Percentiles rank a stretch among this genome's conserved stretches.
Conservation (phyloP, 2,329 filamentous ascomycete species). For the Fusarium austroafricanum region DNA sequence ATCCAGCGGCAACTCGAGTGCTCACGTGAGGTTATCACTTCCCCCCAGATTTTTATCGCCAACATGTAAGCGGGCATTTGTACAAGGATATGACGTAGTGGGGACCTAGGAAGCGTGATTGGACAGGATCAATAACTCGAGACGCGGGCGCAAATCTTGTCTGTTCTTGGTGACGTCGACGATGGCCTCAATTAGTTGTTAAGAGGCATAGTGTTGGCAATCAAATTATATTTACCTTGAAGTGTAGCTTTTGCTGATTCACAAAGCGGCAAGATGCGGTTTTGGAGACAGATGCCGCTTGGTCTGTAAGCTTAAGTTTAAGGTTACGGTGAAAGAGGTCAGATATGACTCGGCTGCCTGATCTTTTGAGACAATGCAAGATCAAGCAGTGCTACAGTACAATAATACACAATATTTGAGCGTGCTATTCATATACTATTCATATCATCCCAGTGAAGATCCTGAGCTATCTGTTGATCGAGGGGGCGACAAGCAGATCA, state of each 20-base stretch:
- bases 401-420: neutral
- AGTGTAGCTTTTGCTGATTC: neutral
- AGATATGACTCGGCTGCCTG: neutral
- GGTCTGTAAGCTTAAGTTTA: conserved; percentile 23
- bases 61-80: neutral
- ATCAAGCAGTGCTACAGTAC: neutral
- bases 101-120: neutral
- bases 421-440: too few relatives aligned
- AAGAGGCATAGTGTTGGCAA: fast-evolving
- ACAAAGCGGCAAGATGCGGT: neutral
- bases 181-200: neutral
- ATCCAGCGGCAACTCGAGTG: neutral
- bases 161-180: neutral
- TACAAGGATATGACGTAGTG: neutral
- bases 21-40: neutral
- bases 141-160: neutral
- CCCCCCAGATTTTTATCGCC: neutral
- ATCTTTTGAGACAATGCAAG: neutral
- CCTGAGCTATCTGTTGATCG: neutral
- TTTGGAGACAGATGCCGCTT: neutral
- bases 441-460: neutral
- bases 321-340: neutral
- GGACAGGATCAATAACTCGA: neutral
- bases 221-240: too few relatives aligned
- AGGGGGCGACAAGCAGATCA: neutral